phyloP scores from a whole-genome alignment of 805 yeast genomes.

The Saturnispora ahearnii region DNA sequence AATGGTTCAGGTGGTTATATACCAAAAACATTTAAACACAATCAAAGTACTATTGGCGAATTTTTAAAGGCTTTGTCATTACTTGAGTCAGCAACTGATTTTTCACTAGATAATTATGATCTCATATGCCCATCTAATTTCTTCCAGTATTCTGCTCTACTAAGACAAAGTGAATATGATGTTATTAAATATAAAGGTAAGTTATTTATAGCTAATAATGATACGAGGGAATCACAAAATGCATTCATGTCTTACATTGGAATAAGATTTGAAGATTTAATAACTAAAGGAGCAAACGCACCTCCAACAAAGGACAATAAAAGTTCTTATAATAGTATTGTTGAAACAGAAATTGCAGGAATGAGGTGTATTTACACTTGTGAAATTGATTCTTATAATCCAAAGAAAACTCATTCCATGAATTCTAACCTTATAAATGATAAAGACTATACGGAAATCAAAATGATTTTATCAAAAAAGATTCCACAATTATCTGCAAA shows the following conservation, averaged over 20 bases:
- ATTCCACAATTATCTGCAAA: constrained; percentile 7
- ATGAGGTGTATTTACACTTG: constrained; percentile 9
- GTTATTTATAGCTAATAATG: constrained; percentile 9
- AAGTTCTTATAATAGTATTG: constrained; percentile 8
- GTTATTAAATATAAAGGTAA: constrained; percentile 4
- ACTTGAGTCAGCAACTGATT: background rate
- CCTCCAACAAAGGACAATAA: constrained; percentile 12
- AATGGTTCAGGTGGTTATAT: constrained; percentile 6
- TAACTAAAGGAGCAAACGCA: constrained; percentile 7
- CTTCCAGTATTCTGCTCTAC: constrained; percentile 11
- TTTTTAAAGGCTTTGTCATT: background rate
- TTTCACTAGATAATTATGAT: background rate
- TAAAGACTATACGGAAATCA: constrained; percentile 13
- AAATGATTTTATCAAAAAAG: constrained; percentile 11
- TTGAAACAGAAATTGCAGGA: constrained; percentile 4
- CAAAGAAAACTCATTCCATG: background rate
- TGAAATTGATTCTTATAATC: constrained; percentile 12
- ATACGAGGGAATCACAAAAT: constrained; percentile 10
- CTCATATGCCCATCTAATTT: constrained; percentile 11
- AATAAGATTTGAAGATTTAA: constrained; percentile 16
- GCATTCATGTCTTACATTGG: constrained; percentile 13
- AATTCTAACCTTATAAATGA: background rate
- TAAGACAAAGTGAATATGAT: constrained; percentile 8
- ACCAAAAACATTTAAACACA: constrained; percentile 5
- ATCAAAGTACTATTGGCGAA: constrained; percentile 7